These are phyloP conservation scores for Botrytis elliptica DNA, from an alignment of 2,329 filamentous ascomycete species.

Conservation along the genomic window DNA sequence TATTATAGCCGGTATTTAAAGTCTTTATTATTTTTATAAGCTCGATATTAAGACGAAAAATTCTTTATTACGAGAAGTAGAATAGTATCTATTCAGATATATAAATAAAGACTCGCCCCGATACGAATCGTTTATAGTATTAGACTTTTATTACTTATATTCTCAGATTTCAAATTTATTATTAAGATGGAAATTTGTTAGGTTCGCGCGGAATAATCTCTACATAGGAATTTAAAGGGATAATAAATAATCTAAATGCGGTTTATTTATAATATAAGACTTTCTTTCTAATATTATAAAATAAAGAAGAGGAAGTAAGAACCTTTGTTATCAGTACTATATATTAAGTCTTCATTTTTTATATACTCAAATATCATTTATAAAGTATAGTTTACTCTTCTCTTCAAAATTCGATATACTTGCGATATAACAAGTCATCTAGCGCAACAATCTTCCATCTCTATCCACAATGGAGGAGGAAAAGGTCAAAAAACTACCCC, in stretches of 20 bases:
- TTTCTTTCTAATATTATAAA: background rate
- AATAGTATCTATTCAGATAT: background rate
- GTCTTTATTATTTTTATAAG: too few relatives aligned
- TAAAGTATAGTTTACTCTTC: too few relatives aligned
- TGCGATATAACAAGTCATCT: background rate
- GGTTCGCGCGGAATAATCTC: background rate
- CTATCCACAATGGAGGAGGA: background rate
- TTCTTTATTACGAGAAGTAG: background rate
- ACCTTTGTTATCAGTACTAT: background rate
- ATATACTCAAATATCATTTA: too few relatives aligned
- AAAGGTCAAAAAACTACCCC: background rate
- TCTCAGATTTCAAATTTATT: background rate
- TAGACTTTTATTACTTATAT: background rate
- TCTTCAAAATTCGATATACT: background rate
- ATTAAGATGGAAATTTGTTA: background rate
- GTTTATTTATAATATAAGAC: background rate
- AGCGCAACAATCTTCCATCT: background rate
- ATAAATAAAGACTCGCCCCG: background rate
- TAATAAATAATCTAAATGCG: background rate
- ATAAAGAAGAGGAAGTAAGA: too few relatives aligned
- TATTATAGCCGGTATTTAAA: too few relatives aligned
- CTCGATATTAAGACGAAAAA: too few relatives aligned
- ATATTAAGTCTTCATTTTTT: background rate
- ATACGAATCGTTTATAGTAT: background rate
- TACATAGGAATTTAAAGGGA: background rate